Evolutionary conservation across 805 yeast genomes (phyloP).

Genomic region (Millerozyma miso): DNA sequence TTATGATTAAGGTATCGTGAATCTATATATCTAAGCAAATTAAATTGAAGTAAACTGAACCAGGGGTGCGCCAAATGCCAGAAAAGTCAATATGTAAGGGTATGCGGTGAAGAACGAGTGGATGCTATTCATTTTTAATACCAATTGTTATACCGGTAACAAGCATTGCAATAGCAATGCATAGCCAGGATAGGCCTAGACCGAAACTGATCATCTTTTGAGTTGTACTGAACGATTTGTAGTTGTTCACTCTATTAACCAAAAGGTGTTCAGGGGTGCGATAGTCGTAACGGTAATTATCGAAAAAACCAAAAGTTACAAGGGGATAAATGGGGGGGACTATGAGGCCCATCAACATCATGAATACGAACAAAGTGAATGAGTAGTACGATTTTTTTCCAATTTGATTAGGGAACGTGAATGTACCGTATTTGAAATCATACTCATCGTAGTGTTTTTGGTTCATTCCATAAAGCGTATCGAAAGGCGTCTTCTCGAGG

Average conservation of each 20-base stretch:
- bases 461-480: background rate
- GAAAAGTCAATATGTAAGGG: too few relatives aligned
- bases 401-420: background rate
- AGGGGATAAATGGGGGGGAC: conserved; percentile 38
- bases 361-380: conserved; percentile 14
- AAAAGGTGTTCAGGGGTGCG: conserved; percentile 11
- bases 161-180: conserved; percentile 32
- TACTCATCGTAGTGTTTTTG: background rate
- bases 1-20: too few relatives aligned
- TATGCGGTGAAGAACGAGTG: too few relatives aligned
- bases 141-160: conserved; percentile 37
- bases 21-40: too few relatives aligned
- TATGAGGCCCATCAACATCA: conserved; percentile 31
- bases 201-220: conserved; percentile 30
- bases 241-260: background rate
- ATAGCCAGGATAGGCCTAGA: conserved; percentile 32
- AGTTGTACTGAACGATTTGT: conserved; percentile 11
- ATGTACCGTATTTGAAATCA: background rate
- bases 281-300: conserved; percentile 15
- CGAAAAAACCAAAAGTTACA: conserved; percentile 32
- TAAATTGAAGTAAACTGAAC: too few relatives aligned
- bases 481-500: conserved; percentile 6
- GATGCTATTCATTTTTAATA: conserved; percentile 5
- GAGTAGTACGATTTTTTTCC: background rate
- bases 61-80: too few relatives aligned